Evolutionary conservation across 495 filamentous ascomycete genomes (phyloP), one percentile per base, ranked within the genome.

Genomic region (Cercophora sp.): DNA sequence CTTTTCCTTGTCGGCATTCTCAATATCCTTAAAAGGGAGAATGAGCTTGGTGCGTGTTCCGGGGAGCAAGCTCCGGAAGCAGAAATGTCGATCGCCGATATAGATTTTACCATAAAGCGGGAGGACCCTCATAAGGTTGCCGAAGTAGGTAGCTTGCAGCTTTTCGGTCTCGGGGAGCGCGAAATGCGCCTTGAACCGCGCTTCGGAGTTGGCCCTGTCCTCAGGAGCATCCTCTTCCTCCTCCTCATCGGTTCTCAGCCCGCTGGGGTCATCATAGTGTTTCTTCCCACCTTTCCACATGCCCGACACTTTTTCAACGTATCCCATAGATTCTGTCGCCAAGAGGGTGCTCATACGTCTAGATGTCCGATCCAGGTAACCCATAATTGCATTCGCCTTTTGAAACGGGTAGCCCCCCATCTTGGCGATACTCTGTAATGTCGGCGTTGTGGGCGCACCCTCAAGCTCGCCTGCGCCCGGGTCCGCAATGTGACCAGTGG

Each of bases 81-180:
- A 98, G 45, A 98, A 86, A 57, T 85, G 83, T n/a, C 84, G 81
- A 62, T 89, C 83, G 61, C 93, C 88, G 61, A 97, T 84, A 65
- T 98, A 98, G 26, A 97, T 88, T 70, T 97, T 98, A 54, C 93
- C 93, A 63, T 97, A 98, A 11, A 96, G 79, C 6, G 93, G 93
- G 13, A 98, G 72, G 1, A 96, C 87, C 5, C 92, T 84, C 51
- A 93, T 85, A 5, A 98, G 71, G 61, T 88, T 88, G 6, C 87
- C 90, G 64, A 88, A 97, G 68, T 91, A 98, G 6, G 88, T 87
- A 5, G 93, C 92, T 53, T 88, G 85, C n/a, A 98, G 79, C 62
- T 81, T 85, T 61, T 98, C 93, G 5, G 82, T 83, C 8, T 84
- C 72, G 0, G 91, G 89, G 29, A 97, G 77, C 4, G 89, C 89